phyloP scores from a whole-genome alignment of 2,329 filamentous ascomycete species.

The Harringtonia lauricola region DNA sequence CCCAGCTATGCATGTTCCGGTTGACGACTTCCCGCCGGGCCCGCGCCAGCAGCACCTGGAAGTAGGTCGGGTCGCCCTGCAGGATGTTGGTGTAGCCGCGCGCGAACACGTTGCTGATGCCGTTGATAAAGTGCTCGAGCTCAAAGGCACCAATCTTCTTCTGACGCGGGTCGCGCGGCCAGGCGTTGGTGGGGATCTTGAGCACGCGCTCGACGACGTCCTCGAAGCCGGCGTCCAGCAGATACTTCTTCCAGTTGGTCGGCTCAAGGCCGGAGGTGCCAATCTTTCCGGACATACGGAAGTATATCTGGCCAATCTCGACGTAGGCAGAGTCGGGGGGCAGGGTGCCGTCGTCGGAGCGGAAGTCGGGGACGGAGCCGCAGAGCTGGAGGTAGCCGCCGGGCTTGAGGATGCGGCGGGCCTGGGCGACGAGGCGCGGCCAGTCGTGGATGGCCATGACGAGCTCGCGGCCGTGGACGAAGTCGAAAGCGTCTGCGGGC shows the following conservation, averaged over 20 bases:
- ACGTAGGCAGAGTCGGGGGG: constrained; percentile 5
- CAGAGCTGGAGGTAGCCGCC: constrained; percentile 31
- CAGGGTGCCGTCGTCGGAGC: constrained; percentile 18
- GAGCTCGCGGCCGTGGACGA: constrained; percentile 46
- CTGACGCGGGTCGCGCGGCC: constrained; percentile 16
- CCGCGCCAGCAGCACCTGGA: constrained; percentile 73
- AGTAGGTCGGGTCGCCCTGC: constrained; percentile 24
- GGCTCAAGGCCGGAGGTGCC: constrained; percentile 17
- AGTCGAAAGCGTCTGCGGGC: constrained; percentile 40
- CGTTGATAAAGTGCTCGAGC: constrained; percentile 14
- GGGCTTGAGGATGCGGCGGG: constrained; percentile 18
- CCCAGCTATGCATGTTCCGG: constrained; percentile 93
- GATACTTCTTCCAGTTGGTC: constrained; percentile 12
- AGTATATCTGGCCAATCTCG: constrained; percentile 12
- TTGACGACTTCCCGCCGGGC: constrained; percentile 78
- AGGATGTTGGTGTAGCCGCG: constrained; percentile 9
- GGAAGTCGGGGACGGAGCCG: constrained; percentile 16
- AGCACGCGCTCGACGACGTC: constrained; percentile 19
- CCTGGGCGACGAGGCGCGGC: constrained; percentile 22
- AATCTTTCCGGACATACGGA: constrained; percentile 8
- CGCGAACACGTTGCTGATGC: constrained; percentile 10
- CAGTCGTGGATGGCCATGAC: constrained; percentile 40
- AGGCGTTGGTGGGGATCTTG: constrained; percentile 21
- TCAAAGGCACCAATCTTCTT: constrained; percentile 17
- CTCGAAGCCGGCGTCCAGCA: constrained; percentile 22